Evolutionary conservation across 495 filamentous ascomycete genomes (phyloP), one percentile per base, ranked within the genome.

Genomic region (Neurospora sp.): DNA sequence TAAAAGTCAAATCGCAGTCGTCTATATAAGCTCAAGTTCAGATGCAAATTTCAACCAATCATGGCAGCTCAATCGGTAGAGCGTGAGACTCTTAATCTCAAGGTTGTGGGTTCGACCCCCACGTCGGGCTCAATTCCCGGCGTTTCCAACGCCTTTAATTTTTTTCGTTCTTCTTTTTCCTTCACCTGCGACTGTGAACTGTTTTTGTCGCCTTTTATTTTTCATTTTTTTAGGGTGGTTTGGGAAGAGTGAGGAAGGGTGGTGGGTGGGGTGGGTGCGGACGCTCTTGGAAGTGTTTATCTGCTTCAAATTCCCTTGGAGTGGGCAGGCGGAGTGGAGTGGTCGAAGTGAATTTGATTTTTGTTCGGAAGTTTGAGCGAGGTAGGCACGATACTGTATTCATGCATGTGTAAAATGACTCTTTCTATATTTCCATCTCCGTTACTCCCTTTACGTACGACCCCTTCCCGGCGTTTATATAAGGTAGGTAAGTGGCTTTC

Each of bases 41-140:
- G 9, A 1, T 0, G 0, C 9, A 10, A 3, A 20, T 3, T 1
- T 3, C 42, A 45, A 45, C 17, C 42, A 45, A 45, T 20, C 42
- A 45, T 20, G 42, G 42, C 42, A 35, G 31, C 31, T 90, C 88
- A 89, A 89, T 90, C 87, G 87, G 87, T 88, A 89, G 88, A 89
- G 88, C 88, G 88, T 89, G 85, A 88, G 88, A 89, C 88, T 90
- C 87, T 90, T 90, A 89, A 89, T 89, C 87, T 88, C 84, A 89
- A 89, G 86, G 87, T 85, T 88, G 86, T 83, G 87, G 87, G 86
- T 87, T 87, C 85, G 82, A 45, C 17, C 42, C 40, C 40, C 40
- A 41, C 40, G 40, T 41, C 40, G 40, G 40, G 40, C 40, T 41
- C 40, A 41, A 41, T 41, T 41, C 40, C 40, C 40, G 42, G 42